Conservation (phyloP, 495 filamentous ascomycete genomes). For the Aspergillus bridgeri region DNA sequence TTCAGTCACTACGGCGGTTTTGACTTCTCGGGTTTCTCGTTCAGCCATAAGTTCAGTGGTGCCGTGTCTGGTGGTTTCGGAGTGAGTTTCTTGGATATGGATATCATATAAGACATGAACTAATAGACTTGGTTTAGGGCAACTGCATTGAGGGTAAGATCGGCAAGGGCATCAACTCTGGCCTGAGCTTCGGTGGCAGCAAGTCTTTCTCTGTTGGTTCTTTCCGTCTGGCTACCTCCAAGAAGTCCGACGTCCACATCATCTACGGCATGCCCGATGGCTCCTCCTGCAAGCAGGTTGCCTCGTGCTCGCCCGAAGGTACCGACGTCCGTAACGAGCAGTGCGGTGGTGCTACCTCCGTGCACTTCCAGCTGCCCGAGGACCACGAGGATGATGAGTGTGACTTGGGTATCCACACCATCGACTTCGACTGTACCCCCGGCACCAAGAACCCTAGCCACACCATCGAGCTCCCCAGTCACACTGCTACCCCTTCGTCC, state of each 20-base stretch:
- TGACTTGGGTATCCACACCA: conserved; percentile 68
- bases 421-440: conserved; percentile 76
- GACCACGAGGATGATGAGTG: conserved; percentile 53
- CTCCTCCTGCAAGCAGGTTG: conserved; percentile 70
- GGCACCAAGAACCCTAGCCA: conserved; percentile 26
- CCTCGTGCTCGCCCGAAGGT: conserved; percentile 59
- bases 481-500: conserved; percentile 15
- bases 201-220: conserved; percentile 70
- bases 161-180: conserved; percentile 35
- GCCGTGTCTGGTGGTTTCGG: conserved; percentile 43
- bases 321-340: conserved; percentile 73
- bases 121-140: conserved; percentile 24
- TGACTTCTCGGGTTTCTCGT: conserved; percentile 68
- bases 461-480: conserved; percentile 15
- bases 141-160: conserved; percentile 67
- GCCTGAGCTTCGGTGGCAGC: conserved; percentile 53
- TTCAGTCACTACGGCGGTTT: conserved; percentile 69
- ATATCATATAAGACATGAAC: conserved; percentile 2
- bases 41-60: conserved; percentile 52
- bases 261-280: conserved; percentile 80
- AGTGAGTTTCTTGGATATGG: conserved; percentile 33
- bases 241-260: conserved; percentile 75
- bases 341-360: conserved; percentile 84
- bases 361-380: conserved; percentile 69
- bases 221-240: conserved; percentile 67